Base-by-base conservation (phyloP, 164 flowering plant genomes). In the Vitis rotundifolia region DNA sequence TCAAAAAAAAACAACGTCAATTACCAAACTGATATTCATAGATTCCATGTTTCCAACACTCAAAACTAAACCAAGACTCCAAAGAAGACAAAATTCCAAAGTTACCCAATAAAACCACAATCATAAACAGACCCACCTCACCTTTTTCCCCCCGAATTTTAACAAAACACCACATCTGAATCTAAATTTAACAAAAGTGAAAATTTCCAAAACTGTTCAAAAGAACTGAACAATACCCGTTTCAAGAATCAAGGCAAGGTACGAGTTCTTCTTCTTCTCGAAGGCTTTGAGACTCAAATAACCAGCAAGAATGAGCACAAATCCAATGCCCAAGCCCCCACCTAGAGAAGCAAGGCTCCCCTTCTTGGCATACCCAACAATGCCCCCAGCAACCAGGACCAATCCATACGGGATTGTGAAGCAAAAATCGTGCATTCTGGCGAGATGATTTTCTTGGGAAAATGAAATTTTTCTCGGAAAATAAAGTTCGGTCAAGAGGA, bases 401-500 rank as follows among this genome's bases (percentile, higher is more conserved):
- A 92, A 16, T 19, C 97, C 97, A 61, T 90, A 94, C 10, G 99
- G 99, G 79, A 94, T 88, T 67, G 97, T 93, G 79, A 94, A 87
- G 86, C 98, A 94, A 78, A 94, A 94, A 85, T 94, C 98, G 73
- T 89, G 97, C 98, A 94, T 94, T 74, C 86, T 84, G 63, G 58
- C 16, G 50, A 70, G 67, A 53, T 75, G 66, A 62, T 63, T 77
- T 48, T 69, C 56, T 71, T 22, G 63, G 64, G 68, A 71, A 68
- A 53, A 52, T 69, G 18, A 5, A 53, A 7, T 70, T 48, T 54
- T 18, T 59, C 14, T 26, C 44, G 8, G 44, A 6, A 37, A 37
- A 37, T 37, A 3, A 0, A 37, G 44, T 37, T 37, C 7, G 44
- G 44, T 37, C 44, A 37, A 28, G 44, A 14, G 52, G 54, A 64